phyloP scores from a whole-genome alignment of 257 asterid species.

The Eucommia ulmoides region DNA sequence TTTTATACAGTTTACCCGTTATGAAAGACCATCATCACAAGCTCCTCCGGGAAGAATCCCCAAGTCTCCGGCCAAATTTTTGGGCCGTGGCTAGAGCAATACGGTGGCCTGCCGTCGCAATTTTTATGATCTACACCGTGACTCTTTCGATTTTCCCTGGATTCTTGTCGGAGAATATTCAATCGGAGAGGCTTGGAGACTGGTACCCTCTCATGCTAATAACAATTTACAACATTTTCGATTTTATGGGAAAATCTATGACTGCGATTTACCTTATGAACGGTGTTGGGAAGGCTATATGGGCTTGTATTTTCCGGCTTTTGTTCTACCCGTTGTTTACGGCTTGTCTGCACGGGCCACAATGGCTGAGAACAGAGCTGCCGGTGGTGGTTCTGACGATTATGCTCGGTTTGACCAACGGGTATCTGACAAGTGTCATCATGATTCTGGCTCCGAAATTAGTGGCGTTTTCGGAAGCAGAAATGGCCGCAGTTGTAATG shows the following conservation, averaged over 20 bases:
- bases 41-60: conserved; percentile 9
- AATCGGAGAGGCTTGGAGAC: conserved; percentile 35
- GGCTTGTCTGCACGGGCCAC: conserved; percentile 59
- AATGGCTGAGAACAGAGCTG: conserved; percentile 59
- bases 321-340: conserved; percentile 53
- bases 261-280: conserved; percentile 33
- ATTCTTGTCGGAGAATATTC: conserved; percentile 44
- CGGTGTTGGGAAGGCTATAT: conserved; percentile 34
- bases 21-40: conserved; percentile 38
- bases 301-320: conserved; percentile 52
- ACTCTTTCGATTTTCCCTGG: conserved; percentile 77
- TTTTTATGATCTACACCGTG: conserved; percentile 48
- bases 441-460: conserved; percentile 72
- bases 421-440: conserved; percentile 64
- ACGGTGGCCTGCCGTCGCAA: conserved; percentile 48
- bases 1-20: conserved; percentile 34
- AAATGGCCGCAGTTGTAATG: conserved; percentile 66
- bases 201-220: conserved; percentile 66
- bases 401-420: conserved; percentile 56
- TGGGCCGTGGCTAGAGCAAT: conserved; percentile 22
- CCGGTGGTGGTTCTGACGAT: conserved; percentile 45
- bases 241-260: conserved; percentile 51
- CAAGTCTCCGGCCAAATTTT: conserved; percentile 20
- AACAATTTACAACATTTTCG: conserved; percentile 40
- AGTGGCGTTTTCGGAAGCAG: conserved; percentile 47